Evolutionary conservation across 2,329 filamentous ascomycete species (phyloP).

Genomic region (Phyllosticta paracitricarpa): DNA sequence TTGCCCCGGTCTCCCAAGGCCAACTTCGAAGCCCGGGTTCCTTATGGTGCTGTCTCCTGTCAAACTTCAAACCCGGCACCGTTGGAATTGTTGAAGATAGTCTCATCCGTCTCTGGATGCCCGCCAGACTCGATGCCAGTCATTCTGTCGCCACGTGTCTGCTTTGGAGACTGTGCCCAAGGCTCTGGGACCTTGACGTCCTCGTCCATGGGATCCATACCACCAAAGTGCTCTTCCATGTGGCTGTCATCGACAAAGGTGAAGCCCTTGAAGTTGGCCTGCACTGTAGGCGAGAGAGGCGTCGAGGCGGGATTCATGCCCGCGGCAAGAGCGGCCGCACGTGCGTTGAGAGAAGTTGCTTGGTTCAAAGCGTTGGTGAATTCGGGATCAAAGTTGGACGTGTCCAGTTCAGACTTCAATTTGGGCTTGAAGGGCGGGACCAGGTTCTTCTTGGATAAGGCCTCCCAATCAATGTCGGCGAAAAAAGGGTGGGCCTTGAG

Average conservation of each 20-base stretch:
- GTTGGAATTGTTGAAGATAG: constrained; percentile 33
- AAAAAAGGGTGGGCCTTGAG: constrained; percentile 94
- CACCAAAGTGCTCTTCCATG: constrained; percentile 69
- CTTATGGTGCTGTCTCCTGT: background rate
- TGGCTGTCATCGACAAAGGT: constrained; percentile 98
- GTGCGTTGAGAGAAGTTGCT: constrained; percentile 72
- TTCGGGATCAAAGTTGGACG: constrained; percentile 96
- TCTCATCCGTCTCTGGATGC: constrained; percentile 33
- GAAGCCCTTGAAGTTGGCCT: constrained; percentile 97
- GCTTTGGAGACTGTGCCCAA: constrained; percentile 26
- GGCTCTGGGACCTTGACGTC: constrained; percentile 31
- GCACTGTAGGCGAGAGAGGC: constrained; percentile 85
- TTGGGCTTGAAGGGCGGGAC: constrained; percentile 97
- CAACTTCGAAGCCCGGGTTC: constrained; percentile 5
- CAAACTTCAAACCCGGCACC: constrained; percentile 30
- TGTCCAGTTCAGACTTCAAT: constrained; percentile 89
- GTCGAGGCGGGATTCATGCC: constrained; percentile 79
- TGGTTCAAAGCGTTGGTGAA: constrained; percentile 92
- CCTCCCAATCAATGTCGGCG: constrained; percentile 83
- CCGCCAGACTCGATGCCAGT: constrained; percentile 37
- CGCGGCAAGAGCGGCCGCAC: constrained; percentile 74
- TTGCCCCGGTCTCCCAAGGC: background rate
- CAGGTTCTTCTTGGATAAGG: constrained; percentile 79
- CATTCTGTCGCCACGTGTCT: constrained; percentile 35
- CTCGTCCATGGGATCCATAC: constrained; percentile 33